phyloP scores from a whole-genome alignment of 345 rosid genomes.

The Citrus cavaleriei region DNA sequence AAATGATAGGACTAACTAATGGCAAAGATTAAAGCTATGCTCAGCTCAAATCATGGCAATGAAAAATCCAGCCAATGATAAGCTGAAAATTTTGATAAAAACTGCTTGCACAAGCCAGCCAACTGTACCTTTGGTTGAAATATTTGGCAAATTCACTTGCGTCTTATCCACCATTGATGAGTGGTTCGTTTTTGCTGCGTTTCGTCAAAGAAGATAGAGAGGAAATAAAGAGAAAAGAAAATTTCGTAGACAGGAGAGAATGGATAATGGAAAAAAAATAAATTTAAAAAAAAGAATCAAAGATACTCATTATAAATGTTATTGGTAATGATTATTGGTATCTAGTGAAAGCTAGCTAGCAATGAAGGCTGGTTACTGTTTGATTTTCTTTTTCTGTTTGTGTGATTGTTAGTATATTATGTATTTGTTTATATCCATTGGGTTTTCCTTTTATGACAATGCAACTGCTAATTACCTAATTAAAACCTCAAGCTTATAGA shows the following conservation, averaged over 20 bases:
- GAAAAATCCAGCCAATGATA: background rate
- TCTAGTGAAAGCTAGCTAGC: no score
- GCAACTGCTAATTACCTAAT: no score
- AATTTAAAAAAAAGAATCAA: background rate
- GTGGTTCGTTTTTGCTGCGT: no score
- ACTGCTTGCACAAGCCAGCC: background rate
- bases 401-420: background rate
- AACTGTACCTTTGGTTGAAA: background rate
- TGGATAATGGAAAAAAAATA: background rate
- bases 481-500: no score
- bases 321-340: no score
- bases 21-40: constrained; percentile 17
- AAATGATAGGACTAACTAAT: constrained; percentile 4
- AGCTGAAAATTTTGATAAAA: background rate
- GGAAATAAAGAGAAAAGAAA: no score
- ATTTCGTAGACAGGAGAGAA: background rate
- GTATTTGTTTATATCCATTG: background rate
- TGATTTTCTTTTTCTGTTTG: background rate
- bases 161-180: no score
- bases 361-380: no score
- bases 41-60: constrained; percentile 29
- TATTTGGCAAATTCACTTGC: background rate
- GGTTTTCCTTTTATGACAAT: no score
- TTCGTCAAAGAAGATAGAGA: no score
- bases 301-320: background rate